Base-by-base conservation (phyloP, 2,329 filamentous ascomycete species). In the Pyricularia sp. region DNA sequence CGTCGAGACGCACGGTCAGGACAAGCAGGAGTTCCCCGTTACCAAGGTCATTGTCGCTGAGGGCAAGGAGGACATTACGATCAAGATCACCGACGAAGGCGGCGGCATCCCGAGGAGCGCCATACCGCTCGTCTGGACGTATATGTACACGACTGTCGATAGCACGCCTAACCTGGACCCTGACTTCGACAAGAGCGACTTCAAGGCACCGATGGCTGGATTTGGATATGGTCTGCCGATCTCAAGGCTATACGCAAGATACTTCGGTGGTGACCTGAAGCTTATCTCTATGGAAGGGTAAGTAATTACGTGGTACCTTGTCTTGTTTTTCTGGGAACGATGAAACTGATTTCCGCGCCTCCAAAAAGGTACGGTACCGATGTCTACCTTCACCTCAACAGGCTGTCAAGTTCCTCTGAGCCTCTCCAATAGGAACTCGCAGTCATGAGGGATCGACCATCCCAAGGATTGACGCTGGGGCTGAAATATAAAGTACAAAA, bases 71-170 rank as follows among this genome's bases (percentile, higher is more conserved):
- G 95, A 99, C 76, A 99, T 99, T 75, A 99, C 95, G 5, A 97
- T 99, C 83, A 99, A 99, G 81, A 91, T 99, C 74, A 92, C 91
- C 4, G 95, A 99, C 78, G 95, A 99, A 81, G 95, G 95, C 70
- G 95, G 95, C 72, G 95, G 95, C 71, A 98, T 99, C 68, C 93
- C 95, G 0, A 85, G 95, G 75, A 96, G 92, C 74, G 88, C 93
- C 68, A 98, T 99, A 72, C 95, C 95, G 5, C 85, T 99, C 17
- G 95, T 98, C n/a, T 99, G 95, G 95, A 99, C 95, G 14, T 99
- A 99, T 79, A 99, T 98, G 95, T 99, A 99, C 79, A 99, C 95
- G 50, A 99, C 95, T 2, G 95, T 99, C 72, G 95, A 98, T 79
- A 89, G 94, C 74, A 98, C 95, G 26, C 95, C 95, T 17, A 97